Base-by-base conservation (phyloP, 495 filamentous ascomycete species). In the Aspergillus taichungensis region DNA sequence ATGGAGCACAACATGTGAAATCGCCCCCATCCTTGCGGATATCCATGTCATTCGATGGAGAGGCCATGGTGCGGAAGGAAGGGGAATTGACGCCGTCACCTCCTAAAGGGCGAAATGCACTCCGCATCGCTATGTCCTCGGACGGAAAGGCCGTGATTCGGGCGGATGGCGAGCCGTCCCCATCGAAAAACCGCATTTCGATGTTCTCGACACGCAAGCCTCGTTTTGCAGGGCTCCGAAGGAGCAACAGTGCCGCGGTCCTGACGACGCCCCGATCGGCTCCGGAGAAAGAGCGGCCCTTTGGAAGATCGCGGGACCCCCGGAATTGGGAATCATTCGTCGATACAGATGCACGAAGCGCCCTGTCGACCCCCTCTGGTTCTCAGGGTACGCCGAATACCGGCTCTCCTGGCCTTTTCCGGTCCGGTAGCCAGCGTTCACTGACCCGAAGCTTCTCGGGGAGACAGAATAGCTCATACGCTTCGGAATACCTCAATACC, bases 301-400 rank as follows among this genome's bases (percentile, higher is more conserved):
- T 79, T 48, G 88, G 89, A 27, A 77, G 88, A 33, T 92, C 87
- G 34, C 76, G 87, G 30, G 85, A 94, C 61, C 80, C 86, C 11
- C 78, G 85, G 28, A 84, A 81, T 30, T 95, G 89, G 89, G 84
- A 92, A 59, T 84, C 83, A 47, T 83, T 79, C 64, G 85, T 83
- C 57, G 85, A 87, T 54, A 76, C 75, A 6, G 81, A 87, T 45
- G 81, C 77, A 42, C 76, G 80, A 55, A 82, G 84, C 59, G 78
- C 83, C 35, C 62, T 94, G 35, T 85, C 79, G 6, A 76, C 74
- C 5, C 83, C 84, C 48, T 82, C 83, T 8, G 88, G 67, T 73
- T 82, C 59, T 77, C 77, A 82, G 36, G 80, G 69, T 37, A 83
- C 80, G 9, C 87, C 85, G 5, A 83, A 84, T 14, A 72, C 77